phyloP scores from a whole-genome alignment of 306 rosid species.

The Ochetophila trinervis region DNA sequence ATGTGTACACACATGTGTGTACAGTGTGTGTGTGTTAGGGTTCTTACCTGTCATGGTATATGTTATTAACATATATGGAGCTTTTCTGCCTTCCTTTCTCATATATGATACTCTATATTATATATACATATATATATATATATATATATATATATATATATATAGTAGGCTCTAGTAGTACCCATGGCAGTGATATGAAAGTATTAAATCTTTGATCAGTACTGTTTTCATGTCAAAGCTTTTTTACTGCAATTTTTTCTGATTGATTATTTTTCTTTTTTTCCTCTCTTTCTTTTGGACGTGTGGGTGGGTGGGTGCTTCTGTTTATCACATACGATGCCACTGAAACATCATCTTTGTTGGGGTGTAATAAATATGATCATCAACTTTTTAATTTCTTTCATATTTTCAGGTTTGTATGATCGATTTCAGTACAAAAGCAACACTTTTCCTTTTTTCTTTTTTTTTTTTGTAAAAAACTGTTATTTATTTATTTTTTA shows the following conservation, averaged over 20 bases:
- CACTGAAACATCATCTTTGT: constrained; percentile 27
- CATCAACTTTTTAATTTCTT: constrained; percentile 19
- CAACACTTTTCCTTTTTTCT: constrained; percentile 32
- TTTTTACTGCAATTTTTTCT: constrained; percentile 27
- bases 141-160: not conserved
- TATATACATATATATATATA: not conserved
- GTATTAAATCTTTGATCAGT: not conserved
- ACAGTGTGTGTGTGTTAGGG: constrained; percentile 25
- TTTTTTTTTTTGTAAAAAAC: too few relatives aligned
- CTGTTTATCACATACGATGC: constrained; percentile 44
- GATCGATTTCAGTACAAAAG: constrained; percentile 37
- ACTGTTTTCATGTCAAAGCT: constrained; percentile 14
- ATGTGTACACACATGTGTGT: too few relatives aligned
- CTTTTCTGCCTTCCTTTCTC: not conserved
- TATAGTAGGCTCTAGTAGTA: not conserved
- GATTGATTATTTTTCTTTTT: constrained; percentile 19
- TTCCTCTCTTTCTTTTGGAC: not conserved
- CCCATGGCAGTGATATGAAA: not conserved
- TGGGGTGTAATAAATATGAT: constrained; percentile 14
- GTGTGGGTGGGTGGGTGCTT: constrained; percentile 40
- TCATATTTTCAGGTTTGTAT: constrained; percentile 37
- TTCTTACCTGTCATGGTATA: constrained; percentile 7
- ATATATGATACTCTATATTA: too few relatives aligned
- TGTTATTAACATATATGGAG: constrained; percentile 3
- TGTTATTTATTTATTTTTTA: not conserved